Base-by-base conservation (phyloP, 2,329 filamentous ascomycete genomes). In the Orbilia ellipsospora region DNA sequence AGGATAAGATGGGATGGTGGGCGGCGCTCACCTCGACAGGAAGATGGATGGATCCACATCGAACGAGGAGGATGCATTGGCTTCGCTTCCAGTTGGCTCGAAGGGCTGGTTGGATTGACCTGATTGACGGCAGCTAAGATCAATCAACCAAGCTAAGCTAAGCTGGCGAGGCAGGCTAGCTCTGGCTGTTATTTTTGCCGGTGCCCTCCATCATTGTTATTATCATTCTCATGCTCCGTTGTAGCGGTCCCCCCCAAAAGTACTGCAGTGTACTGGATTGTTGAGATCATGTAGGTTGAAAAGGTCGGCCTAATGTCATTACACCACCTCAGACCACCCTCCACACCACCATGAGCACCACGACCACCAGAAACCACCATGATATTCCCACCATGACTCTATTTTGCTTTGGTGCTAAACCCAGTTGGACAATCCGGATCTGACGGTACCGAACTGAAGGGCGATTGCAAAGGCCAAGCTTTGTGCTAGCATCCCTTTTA, bases 1-100 rank as follows among this genome's bases (percentile, higher is more conserved):
- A 63, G 67, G 65, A 36, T 36, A 70, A 70, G 66, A 70, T 70
- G 56, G 59, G 67, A 72, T 54, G 60, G 67, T 52, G 57, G 60
- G 66, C 66, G 67, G 67, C 67, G 67, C 67, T 72, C 67, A 72
- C 67, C 67, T 36, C 31, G 62, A 48, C 16, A 54, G 65, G 52
- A 48, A 61, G 59, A 36, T 44, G 66, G 31, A 36, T 36, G 31
- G 31, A 63, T 57, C 66, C 66, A 70, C 66, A 23, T 60, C 10
- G 10, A 63, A 60, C 40, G 52, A 45, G 42, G 42, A 28, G 44
- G 12, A 51, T 36, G 31, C 31, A 36, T 36, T 36, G 56, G 65
- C 64, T 67, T 51, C 18, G 45, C 64, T 68, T 68, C 64, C 64
- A 68, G 55, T 61, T 68, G 64, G 64, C 45, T 51, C 31, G 31